Base-by-base conservation (phyloP, 2,329 filamentous ascomycete genomes). In the Neonectria neomacrospora region DNA sequence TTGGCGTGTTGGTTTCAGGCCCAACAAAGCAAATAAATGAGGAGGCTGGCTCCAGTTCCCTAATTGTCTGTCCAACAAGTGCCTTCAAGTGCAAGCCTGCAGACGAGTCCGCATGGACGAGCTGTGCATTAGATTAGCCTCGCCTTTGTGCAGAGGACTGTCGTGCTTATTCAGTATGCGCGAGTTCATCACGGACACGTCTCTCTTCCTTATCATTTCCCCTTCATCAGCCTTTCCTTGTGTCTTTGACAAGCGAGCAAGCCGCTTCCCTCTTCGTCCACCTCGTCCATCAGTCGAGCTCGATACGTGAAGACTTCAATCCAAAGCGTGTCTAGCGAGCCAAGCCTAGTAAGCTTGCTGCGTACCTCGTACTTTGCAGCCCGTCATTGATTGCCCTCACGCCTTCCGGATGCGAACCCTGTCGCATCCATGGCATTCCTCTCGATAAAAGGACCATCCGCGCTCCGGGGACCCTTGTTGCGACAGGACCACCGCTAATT, bases 381-480 rank as follows among this genome's bases (percentile, higher is more conserved):
- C n/a, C n/a, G n/a, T n/a, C n/a, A n/a, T n/a, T 32, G 11, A 26
- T 26, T 26, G n/a, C 47, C 28, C 26, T 50, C 47, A 22, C 26
- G 9, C 32, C 45, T 18, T 22, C 7, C 16, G 47, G 39, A 57
- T 61, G 39, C 39, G 47, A 18, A 45, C 59, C 59, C 30, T 42
- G 60, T 58, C 54, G 16, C 51, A 53, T 32, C 47, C 47, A 20
- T 50, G n/a, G 47, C 12, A 16, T 50, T 50, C 47, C 26, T 50
- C 57, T 58, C 58, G 63, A 61, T 63, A 42, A 68, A 70, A 68
- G 58, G 58, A 55, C 58, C 48, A 37, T 63, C 66, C 69, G 68
- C 60, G 26, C 57, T 26, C 51, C 26, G 11, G 61, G 61, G 59
- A 48, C 48, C 58, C 52, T 54, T 54, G 55, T 52, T 63, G 58